Evolutionary conservation across 352 stramenopile genomes (phyloP), one percentile per base, ranked within the genome.

Genomic region (Chrysophaeum taylorii): DNA sequence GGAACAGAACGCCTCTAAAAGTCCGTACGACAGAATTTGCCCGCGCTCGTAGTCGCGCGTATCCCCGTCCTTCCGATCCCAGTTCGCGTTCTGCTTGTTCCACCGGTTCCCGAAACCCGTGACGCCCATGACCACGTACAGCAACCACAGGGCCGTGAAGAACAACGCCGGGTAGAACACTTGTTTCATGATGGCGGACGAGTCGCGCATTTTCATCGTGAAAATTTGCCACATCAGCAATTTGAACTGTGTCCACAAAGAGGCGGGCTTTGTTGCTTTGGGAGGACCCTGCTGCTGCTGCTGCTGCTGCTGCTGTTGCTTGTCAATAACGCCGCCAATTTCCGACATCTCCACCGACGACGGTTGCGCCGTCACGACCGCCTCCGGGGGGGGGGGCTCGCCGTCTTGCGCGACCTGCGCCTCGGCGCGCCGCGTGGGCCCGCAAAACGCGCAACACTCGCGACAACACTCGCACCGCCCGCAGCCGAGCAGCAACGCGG

Each of bases 161-260:
- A 27, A 45, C 33, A 9, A 2, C 12, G 57, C 31, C 31, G 57
- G 57, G 57, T 33, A 45, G 33, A 66, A 7, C 33, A 66, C 2
- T 36, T 66, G 57, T 36, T 27, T 29, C 16, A 66, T 14, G 57
- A 66, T 9, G 21, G 2, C 31, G 1, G 57, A 7, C 1, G 2
- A 2, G n/a, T 66, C 57, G 4, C 35, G 7, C 21, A 2, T 48
- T 36, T 45, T 42, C 5, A 31, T 23, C 57, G 2, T 45, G 35
- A 14, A 42, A 18, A 66, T 45, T 36, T 66, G 41, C 57, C 57
- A 66, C 33, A 45, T 1, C 33, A 66, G 21, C 33, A 66, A 36
- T 7, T 31, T 5, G 36, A 66, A 45, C 35, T 66, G 57, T 7
- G 9, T 23, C 33, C 23, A 16, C 4, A 66, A 27, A 18, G 57